These are phyloP conservation scores for Thelephora terrestris DNA, from an alignment of 1,284 basidiomycete genomes.

Conservation along the genomic window DNA sequence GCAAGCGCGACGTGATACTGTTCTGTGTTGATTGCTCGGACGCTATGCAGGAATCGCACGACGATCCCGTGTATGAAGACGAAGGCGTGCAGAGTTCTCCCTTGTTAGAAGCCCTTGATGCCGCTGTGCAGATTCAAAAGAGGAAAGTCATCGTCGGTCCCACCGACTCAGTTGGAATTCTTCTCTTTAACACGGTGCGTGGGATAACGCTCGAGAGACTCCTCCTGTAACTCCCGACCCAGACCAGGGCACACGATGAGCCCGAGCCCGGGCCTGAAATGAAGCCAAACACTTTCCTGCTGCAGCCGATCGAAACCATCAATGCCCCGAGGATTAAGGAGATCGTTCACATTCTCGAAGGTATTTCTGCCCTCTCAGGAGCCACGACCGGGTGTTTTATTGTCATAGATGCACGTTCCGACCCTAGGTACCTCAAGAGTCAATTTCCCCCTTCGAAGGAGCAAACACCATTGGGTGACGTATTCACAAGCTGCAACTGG, in stretches of 20 bases:
- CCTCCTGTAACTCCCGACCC: not conserved
- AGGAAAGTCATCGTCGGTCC: conserved; percentile 84
- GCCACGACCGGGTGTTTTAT: not conserved
- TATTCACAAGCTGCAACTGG: conserved; percentile 83
- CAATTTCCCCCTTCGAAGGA: conserved; percentile 52
- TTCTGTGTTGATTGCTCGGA: conserved; percentile 91
- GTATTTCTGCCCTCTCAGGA: conserved; percentile 29
- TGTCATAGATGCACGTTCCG: conserved; percentile 42
- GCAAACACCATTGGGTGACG: conserved; percentile 67
- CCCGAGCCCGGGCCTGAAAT: conserved; percentile 54
- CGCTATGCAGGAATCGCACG: conserved; percentile 73
- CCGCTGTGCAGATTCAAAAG: conserved; percentile 78
- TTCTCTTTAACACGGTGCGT: conserved; percentile 88
- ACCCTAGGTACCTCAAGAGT: conserved; percentile 41
- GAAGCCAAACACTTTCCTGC: conserved; percentile 66
- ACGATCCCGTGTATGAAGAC: conserved; percentile 53
- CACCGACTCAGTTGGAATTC: conserved; percentile 78
- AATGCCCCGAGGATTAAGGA: conserved; percentile 75
- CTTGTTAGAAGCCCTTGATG: conserved; percentile 64
- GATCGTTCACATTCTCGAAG: conserved; percentile 58
- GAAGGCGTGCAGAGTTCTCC: conserved; percentile 57
- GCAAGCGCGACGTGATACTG: conserved; percentile 73
- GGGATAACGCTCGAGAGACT: not conserved
- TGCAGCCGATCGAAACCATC: conserved; percentile 69
- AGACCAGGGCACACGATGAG: conserved; percentile 36